These are phyloP conservation scores for Eimeria necatrix DNA, from an alignment of 169 alveolate species.

Conservation along the genomic window DNA sequence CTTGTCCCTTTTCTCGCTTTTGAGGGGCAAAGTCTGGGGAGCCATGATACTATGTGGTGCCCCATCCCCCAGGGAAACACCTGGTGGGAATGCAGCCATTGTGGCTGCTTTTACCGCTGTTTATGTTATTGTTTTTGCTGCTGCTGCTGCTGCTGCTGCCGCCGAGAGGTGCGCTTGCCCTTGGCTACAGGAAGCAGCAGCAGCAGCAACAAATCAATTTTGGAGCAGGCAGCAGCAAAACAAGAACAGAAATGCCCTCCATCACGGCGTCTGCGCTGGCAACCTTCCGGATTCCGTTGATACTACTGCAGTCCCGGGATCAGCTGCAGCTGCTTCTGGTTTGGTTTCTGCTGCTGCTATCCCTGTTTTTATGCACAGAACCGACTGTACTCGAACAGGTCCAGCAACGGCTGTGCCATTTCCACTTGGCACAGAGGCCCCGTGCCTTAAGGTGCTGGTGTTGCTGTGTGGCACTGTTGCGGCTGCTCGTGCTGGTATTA, in stretches of 20 bases:
- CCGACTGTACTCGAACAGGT: background rate
- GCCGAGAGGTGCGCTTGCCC: background rate
- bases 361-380: no score
- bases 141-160: constrained; percentile 43
- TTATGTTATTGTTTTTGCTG: background rate
- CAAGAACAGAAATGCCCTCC: constrained; percentile 5
- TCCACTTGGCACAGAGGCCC: background rate
- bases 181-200: constrained; percentile 25
- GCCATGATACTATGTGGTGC: background rate
- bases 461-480: background rate
- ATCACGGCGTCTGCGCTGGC: constrained; percentile 3
- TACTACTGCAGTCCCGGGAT: background rate
- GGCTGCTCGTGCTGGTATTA: background rate
- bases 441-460: background rate
- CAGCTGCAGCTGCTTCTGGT: background rate
- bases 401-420: background rate
- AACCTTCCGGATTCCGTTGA: background rate
- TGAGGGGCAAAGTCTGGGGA: background rate
- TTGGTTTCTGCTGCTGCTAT: no score
- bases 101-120: background rate
- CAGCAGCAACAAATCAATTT: background rate
- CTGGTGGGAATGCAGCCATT: constrained; percentile 56
- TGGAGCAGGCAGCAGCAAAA: constrained; percentile 25
- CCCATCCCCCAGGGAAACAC: background rate
- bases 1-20: background rate